phyloP scores from a whole-genome alignment of 495 filamentous ascomycete genomes.

The Penicillium desertorum region DNA sequence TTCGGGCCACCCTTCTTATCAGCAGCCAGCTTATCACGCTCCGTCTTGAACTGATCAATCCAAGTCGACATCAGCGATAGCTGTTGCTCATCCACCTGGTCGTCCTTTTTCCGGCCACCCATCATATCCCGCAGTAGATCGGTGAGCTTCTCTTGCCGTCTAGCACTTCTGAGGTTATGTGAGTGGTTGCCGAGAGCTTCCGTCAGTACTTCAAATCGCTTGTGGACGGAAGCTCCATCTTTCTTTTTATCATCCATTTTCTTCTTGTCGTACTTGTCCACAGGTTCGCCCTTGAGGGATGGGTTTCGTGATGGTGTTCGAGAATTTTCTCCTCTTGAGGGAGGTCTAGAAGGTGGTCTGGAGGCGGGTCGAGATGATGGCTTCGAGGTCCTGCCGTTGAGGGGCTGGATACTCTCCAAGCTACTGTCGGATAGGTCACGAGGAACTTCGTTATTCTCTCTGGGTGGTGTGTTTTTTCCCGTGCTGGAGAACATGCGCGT shows the following conservation, averaged over 20 bases:
- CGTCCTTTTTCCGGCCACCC: constrained; percentile 65
- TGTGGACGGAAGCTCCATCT: constrained; percentile 41
- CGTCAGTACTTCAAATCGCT: constrained; percentile 58
- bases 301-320: constrained; percentile 44
- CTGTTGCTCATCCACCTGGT: constrained; percentile 70
- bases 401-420: constrained; percentile 36
- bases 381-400: constrained; percentile 34
- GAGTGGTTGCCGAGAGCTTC: constrained; percentile 67
- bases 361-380: constrained; percentile 34
- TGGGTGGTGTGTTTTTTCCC: constrained; percentile 34
- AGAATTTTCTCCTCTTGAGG: constrained; percentile 33
- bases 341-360: constrained; percentile 39
- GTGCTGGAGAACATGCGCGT: constrained; percentile 59
- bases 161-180: constrained; percentile 81
- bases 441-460: constrained; percentile 31
- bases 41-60: constrained; percentile 89
- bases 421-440: constrained; percentile 47
- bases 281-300: constrained; percentile 40
- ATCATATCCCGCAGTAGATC: constrained; percentile 85
- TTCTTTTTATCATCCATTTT: constrained; percentile 44
- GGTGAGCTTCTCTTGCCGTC: constrained; percentile 92
- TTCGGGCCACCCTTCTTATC: constrained; percentile 79
- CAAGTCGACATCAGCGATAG: constrained; percentile 91
- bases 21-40: constrained; percentile 71
- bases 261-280: constrained; percentile 35